A percentile compares a stretch with the other conserved stretches of the same genome.
phyloP scores from a whole-genome alignment of 257 asterid species.

The Nicotiana tomentosiformis region DNA sequence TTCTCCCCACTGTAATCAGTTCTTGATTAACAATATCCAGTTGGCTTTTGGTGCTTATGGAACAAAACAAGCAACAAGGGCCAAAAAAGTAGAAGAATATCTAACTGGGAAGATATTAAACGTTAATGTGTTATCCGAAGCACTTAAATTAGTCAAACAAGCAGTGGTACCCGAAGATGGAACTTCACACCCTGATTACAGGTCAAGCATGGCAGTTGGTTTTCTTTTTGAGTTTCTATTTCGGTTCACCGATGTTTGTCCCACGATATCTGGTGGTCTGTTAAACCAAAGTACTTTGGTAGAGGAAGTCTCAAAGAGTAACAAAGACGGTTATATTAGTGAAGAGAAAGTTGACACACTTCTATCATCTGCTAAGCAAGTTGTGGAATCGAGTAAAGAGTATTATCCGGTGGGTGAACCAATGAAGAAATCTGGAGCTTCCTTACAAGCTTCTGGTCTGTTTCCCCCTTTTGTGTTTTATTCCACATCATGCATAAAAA shows the following conservation, averaged over 20 bases:
- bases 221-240: slow-evolving; percentile 53
- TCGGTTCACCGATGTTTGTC: slow-evolving; percentile 16
- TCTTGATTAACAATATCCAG: slow-evolving; percentile 26
- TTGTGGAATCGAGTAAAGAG: slow-evolving; percentile 40
- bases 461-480: background rate
- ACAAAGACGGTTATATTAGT: slow-evolving; percentile 4
- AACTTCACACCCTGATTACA: slow-evolving; percentile 44
- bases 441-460: slow-evolving; percentile 71
- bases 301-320: slow-evolving; percentile 16
- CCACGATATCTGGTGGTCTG: slow-evolving; percentile 8
- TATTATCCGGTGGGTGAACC: slow-evolving; percentile 75
- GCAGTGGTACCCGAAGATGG: slow-evolving; percentile 51
- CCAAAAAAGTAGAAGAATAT: slow-evolving; percentile 49
- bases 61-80: slow-evolving; percentile 44
- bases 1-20: slow-evolving; percentile 27
- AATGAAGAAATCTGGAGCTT: slow-evolving; percentile 45
- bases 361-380: slow-evolving; percentile 57
- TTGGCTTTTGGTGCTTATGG: slow-evolving; percentile 67
- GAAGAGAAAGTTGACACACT: slow-evolving; percentile 15
- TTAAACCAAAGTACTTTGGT: slow-evolving; percentile 15
- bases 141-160: slow-evolving; percentile 39
- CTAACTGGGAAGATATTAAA: slow-evolving; percentile 34
- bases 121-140: slow-evolving; percentile 31
- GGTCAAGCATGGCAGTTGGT: slow-evolving; percentile 50
- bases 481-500: background rate